These are phyloP conservation scores for Cladosporium sp. DNA, from an alignment of 2,329 filamentous ascomycete species.

Conservation along the genomic window DNA sequence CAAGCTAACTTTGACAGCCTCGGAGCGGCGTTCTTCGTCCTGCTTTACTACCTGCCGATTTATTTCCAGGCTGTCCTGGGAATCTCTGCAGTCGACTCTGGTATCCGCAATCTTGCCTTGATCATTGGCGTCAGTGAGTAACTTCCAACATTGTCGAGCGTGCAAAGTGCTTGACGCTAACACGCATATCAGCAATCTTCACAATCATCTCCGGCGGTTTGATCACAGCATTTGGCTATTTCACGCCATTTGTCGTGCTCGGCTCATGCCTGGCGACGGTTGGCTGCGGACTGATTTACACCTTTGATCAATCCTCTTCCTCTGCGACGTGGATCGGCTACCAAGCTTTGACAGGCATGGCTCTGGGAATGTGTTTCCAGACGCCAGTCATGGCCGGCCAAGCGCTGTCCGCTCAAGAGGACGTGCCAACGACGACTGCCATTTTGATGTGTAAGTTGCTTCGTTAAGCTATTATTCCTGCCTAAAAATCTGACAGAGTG, in stretches of 20 bases:
- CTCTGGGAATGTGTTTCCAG: constrained; percentile 45
- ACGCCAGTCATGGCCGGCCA: constrained; percentile 21
- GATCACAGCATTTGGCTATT: constrained; percentile 40
- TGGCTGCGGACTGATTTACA: constrained; percentile 24
- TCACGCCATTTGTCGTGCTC: constrained; percentile 24
- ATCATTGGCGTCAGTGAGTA: neutral
- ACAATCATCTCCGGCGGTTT: constrained; percentile 30
- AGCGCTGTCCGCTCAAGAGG: constrained; percentile 30
- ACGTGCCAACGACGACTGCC: constrained; percentile 33
- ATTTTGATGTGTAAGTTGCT: constrained; percentile 28
- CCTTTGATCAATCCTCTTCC: constrained; percentile 37
- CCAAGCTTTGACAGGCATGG: constrained; percentile 48
- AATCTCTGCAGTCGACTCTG: constrained; percentile 19
- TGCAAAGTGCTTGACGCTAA: neutral
- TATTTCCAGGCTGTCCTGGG: constrained; percentile 29
- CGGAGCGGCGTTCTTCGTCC: neutral
- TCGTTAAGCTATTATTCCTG: neutral
- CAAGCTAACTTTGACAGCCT: neutral
- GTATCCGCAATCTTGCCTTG: constrained; percentile 20
- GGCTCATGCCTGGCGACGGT: constrained; percentile 15
- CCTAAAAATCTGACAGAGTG: constrained; percentile 16
- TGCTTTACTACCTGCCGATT: constrained; percentile 27
- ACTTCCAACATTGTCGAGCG: neutral
- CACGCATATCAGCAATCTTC: constrained; percentile 18
- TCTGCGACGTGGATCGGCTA: constrained; percentile 51